phyloP scores from a whole-genome alignment of 768 basidiomycete species.

The Mycena maculata region DNA sequence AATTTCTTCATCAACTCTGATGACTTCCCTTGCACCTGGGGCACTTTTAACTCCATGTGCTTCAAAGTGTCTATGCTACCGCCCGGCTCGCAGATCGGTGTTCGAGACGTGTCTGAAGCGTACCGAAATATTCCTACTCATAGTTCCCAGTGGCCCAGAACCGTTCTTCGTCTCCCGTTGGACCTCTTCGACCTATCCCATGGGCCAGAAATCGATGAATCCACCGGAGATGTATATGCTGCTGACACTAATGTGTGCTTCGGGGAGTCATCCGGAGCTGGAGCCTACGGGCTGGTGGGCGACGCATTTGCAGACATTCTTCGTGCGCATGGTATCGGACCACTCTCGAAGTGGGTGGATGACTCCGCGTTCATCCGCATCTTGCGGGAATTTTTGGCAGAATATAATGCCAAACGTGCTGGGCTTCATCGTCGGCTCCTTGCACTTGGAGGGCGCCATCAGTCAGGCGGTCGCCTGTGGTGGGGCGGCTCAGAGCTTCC shows the following conservation, averaged over 20 bases:
- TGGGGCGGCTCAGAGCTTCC: conserved; percentile 30
- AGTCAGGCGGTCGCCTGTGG: conserved; percentile 35
- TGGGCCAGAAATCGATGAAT: conserved; percentile 8
- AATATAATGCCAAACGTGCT: conserved; percentile 17
- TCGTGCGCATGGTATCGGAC: conserved; percentile 27
- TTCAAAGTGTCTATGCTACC: conserved; percentile 48
- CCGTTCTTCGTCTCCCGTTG: conserved; percentile 38
- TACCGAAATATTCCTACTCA: conserved; percentile 45
- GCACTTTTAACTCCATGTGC: conserved; percentile 50
- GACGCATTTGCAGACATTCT: conserved; percentile 30
- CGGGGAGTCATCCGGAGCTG: conserved; percentile 22
- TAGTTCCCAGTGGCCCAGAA: conserved; percentile 45
- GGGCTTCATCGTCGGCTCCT: not conserved
- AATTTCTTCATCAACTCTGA: conserved; percentile 47
- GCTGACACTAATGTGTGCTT: conserved; percentile 26
- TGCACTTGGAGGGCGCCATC: not conserved
- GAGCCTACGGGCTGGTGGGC: conserved; percentile 26
- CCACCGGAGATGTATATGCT: conserved; percentile 16
- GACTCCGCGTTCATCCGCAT: too few species aligned
- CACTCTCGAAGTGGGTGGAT: conserved; percentile 31
- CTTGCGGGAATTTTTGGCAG: too few species aligned
- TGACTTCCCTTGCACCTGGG: conserved; percentile 57
- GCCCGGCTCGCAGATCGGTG: conserved; percentile 44
- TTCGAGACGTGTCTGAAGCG: conserved; percentile 47
- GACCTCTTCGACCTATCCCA: conserved; percentile 14